Evolutionary conservation across 306 rosid species (phyloP), one percentile per base, ranked within the genome.

Genomic region (Spatholobus suberectus): DNA sequence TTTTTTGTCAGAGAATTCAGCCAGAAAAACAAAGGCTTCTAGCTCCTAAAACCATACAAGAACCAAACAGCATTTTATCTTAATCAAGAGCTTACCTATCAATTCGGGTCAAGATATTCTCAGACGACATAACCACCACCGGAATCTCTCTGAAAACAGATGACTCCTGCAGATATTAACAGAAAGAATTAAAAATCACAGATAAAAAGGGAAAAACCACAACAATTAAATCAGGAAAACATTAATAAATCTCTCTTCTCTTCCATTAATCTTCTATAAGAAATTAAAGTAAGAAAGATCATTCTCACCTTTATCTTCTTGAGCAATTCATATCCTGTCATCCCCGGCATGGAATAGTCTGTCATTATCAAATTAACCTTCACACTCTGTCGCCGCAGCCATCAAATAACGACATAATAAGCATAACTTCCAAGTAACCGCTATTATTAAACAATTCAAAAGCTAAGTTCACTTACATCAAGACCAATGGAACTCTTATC

Each of bases 321-420:
- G 21, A 96, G 96, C 12, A 96, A 75, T 76, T 96, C 99, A 76
- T 90, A 96, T 70, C 99, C 99, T 5, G 97, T 90, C 99, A 96
- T 96, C 75, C 96, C 99, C 3, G 99, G 99, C 99, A 96, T 96
- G n/a, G 98, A 96, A 70, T 96, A 96, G 66, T 96, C 99, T 0
- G 99, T 96, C 84, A 96, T 93, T 23, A 96, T 96, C 65, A 96
- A 92, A 89, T 96, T 93, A 89, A 96, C 97, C 86, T 96, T 88
- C 83, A 90, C 80, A 79, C 65, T 79, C 99, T 95, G 93, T 11
- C 24, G 83, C 13, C 81, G 83, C 57, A 85, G 10, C n/a, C 70
- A 91, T 23, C 75, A 73, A 78, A 86, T 5, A 61, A 83, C n/a
- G n/a, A n/a, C 73, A 85, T 59, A 55, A 41, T 81, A 68, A 84